Percentiles rank a stretch among this genome's conserved stretches.
These are phyloP conservation scores for Luzula sylvatica DNA, from an alignment of 176 grass and related monocot species.

Conservation along the genomic window DNA sequence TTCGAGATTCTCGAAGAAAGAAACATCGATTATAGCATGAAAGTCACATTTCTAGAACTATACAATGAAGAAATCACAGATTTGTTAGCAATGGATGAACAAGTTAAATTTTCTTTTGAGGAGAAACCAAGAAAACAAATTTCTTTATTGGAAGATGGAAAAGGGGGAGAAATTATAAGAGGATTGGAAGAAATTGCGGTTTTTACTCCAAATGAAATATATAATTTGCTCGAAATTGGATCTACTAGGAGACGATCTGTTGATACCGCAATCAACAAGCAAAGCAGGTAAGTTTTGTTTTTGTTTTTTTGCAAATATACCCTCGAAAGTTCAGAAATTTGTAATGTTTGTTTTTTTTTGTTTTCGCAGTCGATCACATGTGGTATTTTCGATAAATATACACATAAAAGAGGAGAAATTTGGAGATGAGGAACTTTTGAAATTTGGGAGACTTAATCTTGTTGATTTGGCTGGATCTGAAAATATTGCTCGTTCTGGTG, in stretches of 20 bases:
- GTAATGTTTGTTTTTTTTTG: constrained; percentile 1
- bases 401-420: constrained; percentile 56
- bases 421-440: constrained; percentile 59
- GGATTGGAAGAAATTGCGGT: constrained; percentile 73
- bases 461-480: constrained; percentile 94
- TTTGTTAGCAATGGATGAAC: constrained; percentile 57
- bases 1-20: constrained; percentile 50
- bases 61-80: constrained; percentile 91
- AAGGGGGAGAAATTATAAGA: constrained; percentile 68
- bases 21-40: constrained; percentile 73
- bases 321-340: constrained; percentile 6
- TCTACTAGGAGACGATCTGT: constrained; percentile 71
- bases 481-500: constrained; percentile 71
- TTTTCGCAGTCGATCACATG: constrained; percentile 72
- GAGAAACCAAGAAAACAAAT: constrained; percentile 53
- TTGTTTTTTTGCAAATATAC: constrained; percentile 9
- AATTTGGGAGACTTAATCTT: constrained; percentile 75
- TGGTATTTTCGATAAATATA: constrained; percentile 82
- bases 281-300: constrained; percentile 64
- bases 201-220: constrained; percentile 63
- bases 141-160: constrained; percentile 82
- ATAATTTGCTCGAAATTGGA: constrained; percentile 50
- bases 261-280: constrained; percentile 66
- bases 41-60: constrained; percentile 70
- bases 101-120: constrained; percentile 36